A percentile compares a stretch with the other conserved stretches of the same genome.
These are phyloP conservation scores for Apophysomyces variabilis DNA, from an alignment of 371 early-diverging fungal genomes.

Conservation along the genomic window DNA sequence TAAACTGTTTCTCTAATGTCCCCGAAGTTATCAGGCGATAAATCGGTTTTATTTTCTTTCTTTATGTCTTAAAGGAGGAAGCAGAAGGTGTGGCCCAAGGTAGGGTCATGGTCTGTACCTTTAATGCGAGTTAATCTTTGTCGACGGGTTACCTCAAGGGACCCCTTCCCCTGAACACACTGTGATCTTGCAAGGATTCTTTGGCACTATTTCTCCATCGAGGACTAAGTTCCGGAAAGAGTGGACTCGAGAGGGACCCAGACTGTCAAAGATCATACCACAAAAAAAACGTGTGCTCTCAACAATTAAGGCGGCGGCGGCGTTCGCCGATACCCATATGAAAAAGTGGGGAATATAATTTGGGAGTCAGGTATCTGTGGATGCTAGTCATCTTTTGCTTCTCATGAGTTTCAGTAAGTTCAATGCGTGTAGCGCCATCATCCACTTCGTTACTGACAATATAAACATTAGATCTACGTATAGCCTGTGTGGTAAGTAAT, in stretches of 20 bases:
- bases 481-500: slow-evolving; percentile 68
- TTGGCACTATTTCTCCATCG: neutral
- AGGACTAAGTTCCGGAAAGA: neutral
- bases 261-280: slow-evolving; percentile 9
- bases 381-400: neutral
- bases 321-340: slow-evolving; percentile 9
- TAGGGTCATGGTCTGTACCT: too few species aligned
- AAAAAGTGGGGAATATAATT: slow-evolving; percentile 10
- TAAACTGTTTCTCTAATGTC: too few species aligned
- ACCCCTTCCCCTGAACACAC: neutral
- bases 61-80: too few species aligned
- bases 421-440: neutral
- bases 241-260: neutral
- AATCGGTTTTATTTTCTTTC: too few species aligned
- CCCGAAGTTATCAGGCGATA: too few species aligned
- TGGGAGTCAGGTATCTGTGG: neutral
- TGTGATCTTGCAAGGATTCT: neutral
- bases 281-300: slow-evolving; percentile 6
- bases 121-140: too few species aligned
- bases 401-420: slow-evolving; percentile 24
- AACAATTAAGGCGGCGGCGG: slow-evolving; percentile 9
- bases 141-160: too few species aligned
- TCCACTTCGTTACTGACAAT: neutral
- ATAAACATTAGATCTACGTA: slow-evolving; percentile 50
- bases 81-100: too few species aligned